Conservation (phyloP, 352 stramenopile species). For the Phytophthora sp. region DNA sequence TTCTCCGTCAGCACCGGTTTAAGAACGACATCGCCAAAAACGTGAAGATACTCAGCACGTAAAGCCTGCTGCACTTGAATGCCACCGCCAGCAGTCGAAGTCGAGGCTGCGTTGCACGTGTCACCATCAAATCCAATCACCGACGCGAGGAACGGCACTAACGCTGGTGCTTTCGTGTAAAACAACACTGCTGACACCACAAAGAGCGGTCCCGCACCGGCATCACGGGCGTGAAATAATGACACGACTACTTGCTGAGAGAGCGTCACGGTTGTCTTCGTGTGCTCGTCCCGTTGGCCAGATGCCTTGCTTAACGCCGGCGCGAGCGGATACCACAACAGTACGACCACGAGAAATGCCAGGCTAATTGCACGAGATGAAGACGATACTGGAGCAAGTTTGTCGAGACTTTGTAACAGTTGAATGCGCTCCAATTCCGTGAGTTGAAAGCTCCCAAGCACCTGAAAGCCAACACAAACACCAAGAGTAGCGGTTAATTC, state of each 20-base stretch:
- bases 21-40: conserved; percentile 65
- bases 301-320: conserved; percentile 62
- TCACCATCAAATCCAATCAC: conserved; percentile 44
- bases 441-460: conserved; percentile 52
- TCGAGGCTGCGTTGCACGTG: conserved; percentile 18
- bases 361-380: conserved; percentile 54
- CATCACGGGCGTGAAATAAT: conserved; percentile 50
- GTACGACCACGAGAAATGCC: conserved; percentile 59
- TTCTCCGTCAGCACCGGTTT: conserved; percentile 76
- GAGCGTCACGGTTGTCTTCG: conserved; percentile 52
- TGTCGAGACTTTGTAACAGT: conserved; percentile 54
- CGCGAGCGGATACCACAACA: conserved; percentile 63
- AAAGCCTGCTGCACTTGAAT: conserved; percentile 43
- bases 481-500: conserved; percentile 44
- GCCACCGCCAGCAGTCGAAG: conserved; percentile 14
- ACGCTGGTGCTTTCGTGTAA: conserved; percentile 68
- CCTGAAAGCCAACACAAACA: conserved; percentile 57
- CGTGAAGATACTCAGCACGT: conserved; percentile 62
- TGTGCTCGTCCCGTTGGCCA: conserved; percentile 65
- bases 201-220: conserved; percentile 57
- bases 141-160: conserved; percentile 57
- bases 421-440: conserved; percentile 53
- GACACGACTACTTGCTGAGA: conserved; percentile 65
- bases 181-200: conserved; percentile 69
- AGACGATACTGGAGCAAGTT: conserved; percentile 25